These are phyloP conservation scores for Fragilariopsis cylindrus DNA, from an alignment of 108 stramenopile genomes.

Conservation along the genomic window DNA sequence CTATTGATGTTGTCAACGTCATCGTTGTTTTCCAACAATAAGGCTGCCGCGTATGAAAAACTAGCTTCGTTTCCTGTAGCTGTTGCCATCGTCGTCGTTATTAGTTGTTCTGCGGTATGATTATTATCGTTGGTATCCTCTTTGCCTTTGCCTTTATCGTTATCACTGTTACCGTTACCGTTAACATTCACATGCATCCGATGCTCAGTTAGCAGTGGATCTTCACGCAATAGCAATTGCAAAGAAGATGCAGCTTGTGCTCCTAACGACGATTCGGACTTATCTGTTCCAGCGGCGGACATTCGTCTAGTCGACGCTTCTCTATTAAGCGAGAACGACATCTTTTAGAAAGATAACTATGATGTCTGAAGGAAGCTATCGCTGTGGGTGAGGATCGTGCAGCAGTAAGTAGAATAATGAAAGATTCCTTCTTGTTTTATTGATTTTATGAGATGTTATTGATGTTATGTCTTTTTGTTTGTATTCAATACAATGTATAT, in stretches of 20 bases:
- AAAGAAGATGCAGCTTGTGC: constrained; percentile 63
- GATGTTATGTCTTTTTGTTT: no score
- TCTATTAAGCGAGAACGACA: no score
- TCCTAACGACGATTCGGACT: constrained; percentile 12
- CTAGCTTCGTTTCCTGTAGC: constrained; percentile 42
- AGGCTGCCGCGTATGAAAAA: constrained; percentile 70
- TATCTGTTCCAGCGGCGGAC: no score
- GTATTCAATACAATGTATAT: no score
- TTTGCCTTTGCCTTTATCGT: not conserved
- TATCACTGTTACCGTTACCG: not conserved
- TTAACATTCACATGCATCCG: constrained; percentile 41
- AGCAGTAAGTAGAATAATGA: no score
- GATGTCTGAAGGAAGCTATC: no score
- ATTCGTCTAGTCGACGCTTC: no score
- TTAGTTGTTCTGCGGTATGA: not conserved
- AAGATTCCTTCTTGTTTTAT: no score
- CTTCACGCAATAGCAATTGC: constrained; percentile 67
- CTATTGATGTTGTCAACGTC: not conserved
- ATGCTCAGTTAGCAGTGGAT: constrained; percentile 61
- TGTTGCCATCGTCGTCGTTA: not conserved
- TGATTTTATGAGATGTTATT: no score
- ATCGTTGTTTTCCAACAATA: constrained; percentile 45
- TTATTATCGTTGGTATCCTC: not conserved
- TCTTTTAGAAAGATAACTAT: no score
- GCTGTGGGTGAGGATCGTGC: no score